Evolutionary conservation across 2,329 filamentous ascomycete species (phyloP), one percentile per base, ranked within the genome.

Genomic region (Boeremia lycopersici): DNA sequence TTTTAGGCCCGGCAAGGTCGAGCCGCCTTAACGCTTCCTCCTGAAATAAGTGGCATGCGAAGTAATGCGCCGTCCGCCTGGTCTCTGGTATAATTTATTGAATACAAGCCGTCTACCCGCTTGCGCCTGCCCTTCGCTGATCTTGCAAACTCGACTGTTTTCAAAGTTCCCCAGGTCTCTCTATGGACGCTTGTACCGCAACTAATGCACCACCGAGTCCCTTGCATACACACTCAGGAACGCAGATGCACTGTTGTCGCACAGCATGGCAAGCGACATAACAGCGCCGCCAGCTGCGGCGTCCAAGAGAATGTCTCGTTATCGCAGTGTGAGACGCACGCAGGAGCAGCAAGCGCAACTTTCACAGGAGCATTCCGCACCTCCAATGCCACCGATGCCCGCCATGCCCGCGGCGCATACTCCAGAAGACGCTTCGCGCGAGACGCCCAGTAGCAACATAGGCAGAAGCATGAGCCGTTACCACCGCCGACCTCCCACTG

Each of bases 321-420:
- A 87, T 71, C 78, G 83, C 60, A 84, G 82, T 28, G 82, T 86
- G 50, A 76, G 84, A 54, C 78, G 78, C 58, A 75, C 75, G 19
- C 73, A 76, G 48, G 69, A 76, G 53, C 65, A 73, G 48, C 68
- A 71, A 31, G 49, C 48, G 19, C 57, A 57, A 15, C 56, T 52
- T 10, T 47, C 57, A 31, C 52, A 67, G 41, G 52, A 44, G 36
- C 60, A 64, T 19, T 59, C 59, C 17, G 25, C 56, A n/a, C 46
- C 61, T 23, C 46, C 61, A 43, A 44, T 66, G 35, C 71, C 71
- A 25, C 54, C 63, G 3, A 60, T 59, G 50, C 59, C 45, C 15
- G 46, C 46, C 30, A 42, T 55, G 52, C 41, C 46, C 5, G 52
- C 45, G 30, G 29, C 25, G 26, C 39, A 48, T 23, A 48, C 38